These are phyloP conservation scores for Tylopilus intermedius DNA, from an alignment of 768 basidiomycete species.

Conservation along the genomic window DNA sequence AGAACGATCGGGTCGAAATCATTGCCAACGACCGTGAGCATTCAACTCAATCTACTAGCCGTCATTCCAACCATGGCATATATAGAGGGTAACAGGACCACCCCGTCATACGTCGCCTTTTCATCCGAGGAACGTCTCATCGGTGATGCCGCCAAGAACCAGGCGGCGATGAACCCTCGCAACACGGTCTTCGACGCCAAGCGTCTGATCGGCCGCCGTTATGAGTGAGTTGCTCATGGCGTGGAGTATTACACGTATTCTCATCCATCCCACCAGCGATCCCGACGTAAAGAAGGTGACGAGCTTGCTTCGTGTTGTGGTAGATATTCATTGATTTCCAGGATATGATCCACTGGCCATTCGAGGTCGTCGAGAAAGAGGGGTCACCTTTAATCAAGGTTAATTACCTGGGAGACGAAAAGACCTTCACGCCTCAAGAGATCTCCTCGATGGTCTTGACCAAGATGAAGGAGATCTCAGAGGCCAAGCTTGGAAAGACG, in stretches of 20 bases:
- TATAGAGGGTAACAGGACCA: constrained; percentile 95
- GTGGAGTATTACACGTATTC: neutral
- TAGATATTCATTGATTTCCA: constrained; percentile 28
- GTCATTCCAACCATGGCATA: neutral
- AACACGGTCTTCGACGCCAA: constrained; percentile 99
- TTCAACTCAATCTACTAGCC: neutral
- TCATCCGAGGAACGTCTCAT: constrained; percentile 94
- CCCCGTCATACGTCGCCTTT: constrained; percentile 99
- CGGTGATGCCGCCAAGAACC: constrained; percentile 98
- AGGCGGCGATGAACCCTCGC: constrained; percentile 98
- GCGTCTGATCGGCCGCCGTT: constrained; percentile 96
- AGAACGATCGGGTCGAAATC: constrained; percentile 99
- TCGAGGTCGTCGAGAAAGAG: constrained; percentile 93
- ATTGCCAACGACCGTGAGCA: constrained; percentile 91
- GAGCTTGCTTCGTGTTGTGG: neutral
- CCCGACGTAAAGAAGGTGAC: constrained; percentile 85
- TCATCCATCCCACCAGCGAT: constrained; percentile 48
- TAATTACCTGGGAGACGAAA: constrained; percentile 89
- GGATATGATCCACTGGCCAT: constrained; percentile 98
- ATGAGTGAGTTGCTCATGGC: constrained; percentile 57
- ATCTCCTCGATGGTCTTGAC: constrained; percentile 99
- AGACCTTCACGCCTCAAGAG: constrained; percentile 96
- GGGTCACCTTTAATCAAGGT: constrained; percentile 97
- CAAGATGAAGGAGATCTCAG: constrained; percentile 99
- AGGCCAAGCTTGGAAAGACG: constrained; percentile 97